Evolutionary conservation across 192 early-diverging fungal genomes (phyloP).

Genomic region (Chytriomyces sp.): DNA sequence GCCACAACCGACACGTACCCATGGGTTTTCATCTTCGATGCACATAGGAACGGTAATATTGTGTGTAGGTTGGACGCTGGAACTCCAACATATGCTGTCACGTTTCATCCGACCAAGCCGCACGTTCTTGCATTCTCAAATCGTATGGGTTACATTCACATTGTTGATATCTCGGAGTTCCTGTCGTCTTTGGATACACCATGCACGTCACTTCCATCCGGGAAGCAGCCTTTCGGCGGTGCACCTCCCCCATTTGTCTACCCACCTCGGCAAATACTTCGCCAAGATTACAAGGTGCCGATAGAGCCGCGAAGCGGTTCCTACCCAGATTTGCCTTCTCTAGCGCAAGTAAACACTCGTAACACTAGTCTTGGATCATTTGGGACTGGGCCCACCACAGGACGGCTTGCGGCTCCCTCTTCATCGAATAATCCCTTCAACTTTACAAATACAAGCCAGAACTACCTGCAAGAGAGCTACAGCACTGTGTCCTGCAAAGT

Average conservation of each 20-base stretch:
- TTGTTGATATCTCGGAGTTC: constrained; percentile 8
- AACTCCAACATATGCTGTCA: constrained; percentile 20
- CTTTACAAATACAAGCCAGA: background rate
- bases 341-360: background rate
- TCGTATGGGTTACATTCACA: constrained; percentile 15
- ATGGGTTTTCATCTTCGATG: constrained; percentile 27
- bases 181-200: too few relatives aligned
- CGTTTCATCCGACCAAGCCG: constrained; percentile 27
- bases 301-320: constrained; percentile 1
- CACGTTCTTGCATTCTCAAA: constrained; percentile 18
- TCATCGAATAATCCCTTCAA: background rate
- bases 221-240: background rate
- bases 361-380: background rate
- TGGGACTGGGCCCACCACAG: background rate
- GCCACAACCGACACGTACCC: constrained; percentile 23
- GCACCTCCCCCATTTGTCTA: background rate
- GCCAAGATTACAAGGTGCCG: constrained; percentile 16
- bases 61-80: constrained; percentile 16
- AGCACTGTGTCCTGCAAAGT: background rate
- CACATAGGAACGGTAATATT: background rate
- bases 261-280: constrained; percentile 19
- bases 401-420: background rate
- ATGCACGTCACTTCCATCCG: background rate
- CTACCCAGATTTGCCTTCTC: constrained; percentile 5
- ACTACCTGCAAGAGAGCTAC: background rate